These are phyloP conservation scores for Quillaja saponaria DNA, from an alignment of 306 rosid genomes.

Conservation along the genomic window DNA sequence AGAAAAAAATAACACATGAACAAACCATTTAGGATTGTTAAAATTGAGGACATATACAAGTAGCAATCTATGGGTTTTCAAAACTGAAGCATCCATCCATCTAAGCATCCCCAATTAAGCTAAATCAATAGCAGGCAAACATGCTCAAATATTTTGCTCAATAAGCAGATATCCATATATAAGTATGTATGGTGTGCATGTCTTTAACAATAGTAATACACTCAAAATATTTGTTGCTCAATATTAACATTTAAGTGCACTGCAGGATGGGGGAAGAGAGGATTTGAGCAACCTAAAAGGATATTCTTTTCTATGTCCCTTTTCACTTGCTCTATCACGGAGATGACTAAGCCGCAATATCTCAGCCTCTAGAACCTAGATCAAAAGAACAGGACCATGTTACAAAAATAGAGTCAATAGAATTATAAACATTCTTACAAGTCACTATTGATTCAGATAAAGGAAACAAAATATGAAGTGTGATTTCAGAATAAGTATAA, in stretches of 20 bases:
- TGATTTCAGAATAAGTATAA: conserved; percentile 23
- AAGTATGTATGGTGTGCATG: conserved; percentile 17
- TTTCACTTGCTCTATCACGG: conserved; percentile 83
- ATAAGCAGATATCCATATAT: not conserved
- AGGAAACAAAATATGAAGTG: not conserved
- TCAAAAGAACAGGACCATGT: conserved; percentile 30
- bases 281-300: conserved; percentile 47
- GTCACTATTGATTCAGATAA: conserved; percentile 10
- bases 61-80: conserved; percentile 17
- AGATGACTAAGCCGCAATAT: conserved; percentile 65
- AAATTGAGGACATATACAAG: not conserved
- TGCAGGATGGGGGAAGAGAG: not conserved
- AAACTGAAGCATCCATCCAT: conserved; percentile 21
- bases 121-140: not conserved
- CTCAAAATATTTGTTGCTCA: conserved; percentile 5
- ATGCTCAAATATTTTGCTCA: not conserved
- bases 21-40: conserved; percentile 3
- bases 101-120: conserved; percentile 12
- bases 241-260: conserved; percentile 13
- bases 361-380: conserved; percentile 74
- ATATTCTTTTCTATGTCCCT: conserved; percentile 88
- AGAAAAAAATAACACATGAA: not conserved
- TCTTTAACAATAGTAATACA: conserved; percentile 25
- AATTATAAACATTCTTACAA: conserved; percentile 14
- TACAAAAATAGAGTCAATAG: conserved; percentile 1